Evolutionary conservation across 495 filamentous ascomycete species (phyloP).

Genomic region (Aspergillus panamensis): DNA sequence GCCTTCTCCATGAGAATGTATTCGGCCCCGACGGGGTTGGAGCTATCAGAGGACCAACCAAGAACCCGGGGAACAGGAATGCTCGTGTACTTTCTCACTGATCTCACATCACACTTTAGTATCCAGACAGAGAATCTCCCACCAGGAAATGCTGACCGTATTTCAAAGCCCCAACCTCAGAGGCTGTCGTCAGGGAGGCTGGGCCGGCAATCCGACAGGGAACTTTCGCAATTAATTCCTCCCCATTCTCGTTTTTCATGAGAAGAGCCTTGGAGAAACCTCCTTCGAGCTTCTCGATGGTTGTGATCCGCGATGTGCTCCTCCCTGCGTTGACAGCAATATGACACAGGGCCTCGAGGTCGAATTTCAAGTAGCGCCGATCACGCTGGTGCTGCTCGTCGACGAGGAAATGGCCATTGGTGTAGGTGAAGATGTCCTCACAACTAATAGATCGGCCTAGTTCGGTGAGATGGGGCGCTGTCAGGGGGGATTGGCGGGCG

Average conservation of each 20-base stretch:
- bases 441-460: constrained; percentile 22
- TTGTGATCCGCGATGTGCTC: constrained; percentile 19
- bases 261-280: constrained; percentile 40
- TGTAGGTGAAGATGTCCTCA: constrained; percentile 33
- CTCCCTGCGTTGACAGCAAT: constrained; percentile 22
- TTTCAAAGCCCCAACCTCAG: constrained; percentile 37
- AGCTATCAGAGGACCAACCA: constrained; percentile 28
- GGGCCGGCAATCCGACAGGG: constrained; percentile 34
- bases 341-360: constrained; percentile 32
- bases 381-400: constrained; percentile 32
- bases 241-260: constrained; percentile 32
- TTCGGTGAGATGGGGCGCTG: background rate
- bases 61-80: constrained; percentile 33
- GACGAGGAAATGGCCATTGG: constrained; percentile 34
- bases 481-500: background rate
- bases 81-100: constrained; percentile 30
- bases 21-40: constrained; percentile 33
- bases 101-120: too few species aligned
- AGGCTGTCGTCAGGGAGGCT: constrained; percentile 30
- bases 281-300: constrained; percentile 38
- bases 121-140: constrained; percentile 6
- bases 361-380: constrained; percentile 30
- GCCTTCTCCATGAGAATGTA: constrained; percentile 43
- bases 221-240: constrained; percentile 38
- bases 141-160: constrained; percentile 27